Base-by-base conservation (phyloP, 2,329 filamentous ascomycete genomes). In the Aspergillus phoenicis region DNA sequence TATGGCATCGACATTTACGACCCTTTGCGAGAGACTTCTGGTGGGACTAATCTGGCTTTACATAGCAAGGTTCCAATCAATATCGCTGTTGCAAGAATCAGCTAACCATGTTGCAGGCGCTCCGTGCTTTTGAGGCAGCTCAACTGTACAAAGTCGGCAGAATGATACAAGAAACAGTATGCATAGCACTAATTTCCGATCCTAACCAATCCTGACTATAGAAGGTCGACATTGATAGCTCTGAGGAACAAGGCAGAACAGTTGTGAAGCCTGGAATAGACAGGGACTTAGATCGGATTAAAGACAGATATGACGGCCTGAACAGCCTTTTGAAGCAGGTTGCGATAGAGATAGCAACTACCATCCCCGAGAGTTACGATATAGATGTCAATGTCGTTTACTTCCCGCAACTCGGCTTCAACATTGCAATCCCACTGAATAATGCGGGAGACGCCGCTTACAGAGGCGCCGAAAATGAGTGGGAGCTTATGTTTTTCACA, bases 371-470 rank as follows among this genome's bases (percentile, higher is more conserved):
- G 61, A 81, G 83, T 17, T 60, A 77, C 4, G 75, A 84, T 1
- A 77, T 82, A 22, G 79, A 82, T 11, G 74, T 89, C 36, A 93
- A 93, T 58, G 96, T 96, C 64, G 89, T 95, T 17, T 97, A 95
- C 73, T 90, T 96, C 63, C 94, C 93, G 0, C 93, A 97, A 70
- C 85, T 97, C 39, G 95, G 95, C 0, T 99, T 97, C 71, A 84
- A 97, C 39, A 90, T 93, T 2, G 87, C 89, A 0, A 87, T 96
- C 15, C 84, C 84, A 2, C 75, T 88, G 3, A 85, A 92, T 66
- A 78, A 82, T 13, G 87, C 84, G 1, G 86, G 86, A 0, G 78
- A 82, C 51, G 84, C 85, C 0, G 79, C 85, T 10, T 93, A 89
- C 66, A 83, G 87, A 66, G 91, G 91, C 0, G 80, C 84, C 60